Evolutionary conservation across 176 grass and related monocot genomes (phyloP).

Genomic region (Cenchrus americanus): DNA sequence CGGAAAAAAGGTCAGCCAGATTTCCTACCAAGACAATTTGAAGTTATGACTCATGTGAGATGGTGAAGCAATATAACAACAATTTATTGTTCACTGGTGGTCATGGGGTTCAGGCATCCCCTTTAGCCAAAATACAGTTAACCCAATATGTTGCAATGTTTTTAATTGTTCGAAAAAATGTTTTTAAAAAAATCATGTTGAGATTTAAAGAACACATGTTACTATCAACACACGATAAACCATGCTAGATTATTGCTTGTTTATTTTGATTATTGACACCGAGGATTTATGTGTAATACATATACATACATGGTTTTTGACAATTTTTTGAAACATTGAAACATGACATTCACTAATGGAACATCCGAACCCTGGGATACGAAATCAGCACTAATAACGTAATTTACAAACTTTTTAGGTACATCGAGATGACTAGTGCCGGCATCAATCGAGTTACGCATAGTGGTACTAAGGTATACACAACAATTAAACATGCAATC

Average conservation of each 20-base stretch:
- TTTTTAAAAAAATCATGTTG: background rate
- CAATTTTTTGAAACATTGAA: background rate
- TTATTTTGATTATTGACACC: background rate
- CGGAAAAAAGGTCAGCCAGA: background rate
- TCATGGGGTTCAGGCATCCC: background rate
- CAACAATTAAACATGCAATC: constrained; percentile 5
- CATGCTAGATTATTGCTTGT: background rate
- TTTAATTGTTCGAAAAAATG: background rate
- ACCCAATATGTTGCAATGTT: background rate
- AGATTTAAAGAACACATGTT: background rate
- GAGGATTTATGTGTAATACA: background rate
- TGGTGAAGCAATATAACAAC: background rate
- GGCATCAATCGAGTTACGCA: constrained; percentile 7
- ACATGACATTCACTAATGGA: background rate
- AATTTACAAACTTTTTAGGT: background rate
- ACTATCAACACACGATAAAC: background rate
- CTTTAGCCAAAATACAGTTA: background rate
- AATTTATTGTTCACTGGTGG: background rate
- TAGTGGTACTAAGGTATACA: constrained; percentile 11
- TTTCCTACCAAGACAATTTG: background rate
- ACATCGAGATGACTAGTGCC: background rate
- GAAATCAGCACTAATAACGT: background rate
- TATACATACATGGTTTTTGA: background rate
- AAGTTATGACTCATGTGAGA: constrained; percentile 8
- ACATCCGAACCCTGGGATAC: background rate